Base-by-base conservation (phyloP, 495 filamentous ascomycete species). In the Lophium mytilinum region DNA sequence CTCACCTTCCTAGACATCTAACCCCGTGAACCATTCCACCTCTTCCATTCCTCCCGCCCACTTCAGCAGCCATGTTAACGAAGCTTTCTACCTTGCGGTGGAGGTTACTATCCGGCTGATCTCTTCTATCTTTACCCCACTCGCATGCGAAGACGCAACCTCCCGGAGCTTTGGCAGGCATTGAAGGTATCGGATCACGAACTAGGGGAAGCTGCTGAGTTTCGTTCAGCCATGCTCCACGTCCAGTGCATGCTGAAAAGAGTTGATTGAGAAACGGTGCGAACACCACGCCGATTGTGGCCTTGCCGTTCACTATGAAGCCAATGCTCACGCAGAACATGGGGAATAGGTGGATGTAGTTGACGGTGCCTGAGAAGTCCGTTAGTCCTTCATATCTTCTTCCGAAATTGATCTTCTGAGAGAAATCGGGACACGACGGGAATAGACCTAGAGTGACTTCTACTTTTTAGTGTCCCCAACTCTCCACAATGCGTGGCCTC, bases 291-390 rank as follows among this genome's bases (percentile, higher is more conserved):
- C 84, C 84, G 48, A 88, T 82, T 3, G 80, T 61, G 12, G 84
- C 80, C 14, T 69, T 58, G 54, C 77, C 73, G 42, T 76, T 66
- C 33, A 84, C 69, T 53, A 85, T 67, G 64, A 87, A 79, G 49
- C 71, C 83, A 66, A 87, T 85, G 33, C 78, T 82, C 59, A 86
- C 78, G 66, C 84, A 88, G 73, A 85, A 86, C 81, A 86, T 83
- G 48, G 83, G 84, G 69, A 86, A 85, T 11, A 85, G 71, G 67
- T 88, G 84, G 12, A 80, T 86, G 69, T 83, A 87, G 70, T 87
- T 87, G 52, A 87, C 83, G 12, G 84, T 88, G 63, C 84, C 68
- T 71, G 43, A 15, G 47, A 1, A 15, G 9, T 39, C 3, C 15
- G 43, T 35, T 52, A 47, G 43, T 18, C 39, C 11, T 3, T 14